These are phyloP conservation scores for Fusarium sp. DNA, from an alignment of 2,329 filamentous ascomycete species.

Conservation along the genomic window DNA sequence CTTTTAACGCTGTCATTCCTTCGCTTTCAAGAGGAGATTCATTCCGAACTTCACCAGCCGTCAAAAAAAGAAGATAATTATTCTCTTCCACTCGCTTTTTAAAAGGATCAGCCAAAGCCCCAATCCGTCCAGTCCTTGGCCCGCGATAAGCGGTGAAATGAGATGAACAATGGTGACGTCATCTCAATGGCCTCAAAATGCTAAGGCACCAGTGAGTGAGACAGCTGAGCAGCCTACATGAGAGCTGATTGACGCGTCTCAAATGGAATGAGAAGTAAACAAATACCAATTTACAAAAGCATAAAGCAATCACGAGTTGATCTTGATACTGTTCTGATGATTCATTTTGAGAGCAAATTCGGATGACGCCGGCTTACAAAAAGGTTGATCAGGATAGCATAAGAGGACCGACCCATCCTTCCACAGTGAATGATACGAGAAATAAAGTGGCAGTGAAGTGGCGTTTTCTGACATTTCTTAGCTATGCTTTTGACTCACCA, in stretches of 20 bases:
- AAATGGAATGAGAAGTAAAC: background rate
- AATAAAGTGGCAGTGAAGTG: background rate
- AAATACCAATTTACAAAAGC: background rate
- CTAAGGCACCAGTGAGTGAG: background rate
- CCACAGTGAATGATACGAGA: background rate
- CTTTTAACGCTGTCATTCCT: too few relatives aligned
- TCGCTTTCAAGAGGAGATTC: too few relatives aligned
- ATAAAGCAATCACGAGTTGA: background rate
- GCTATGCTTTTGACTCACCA: background rate
- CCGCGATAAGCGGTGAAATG: background rate
- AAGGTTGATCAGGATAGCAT: background rate
- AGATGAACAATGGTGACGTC: background rate
- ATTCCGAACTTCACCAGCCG: too few relatives aligned
- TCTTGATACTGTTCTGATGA: background rate
- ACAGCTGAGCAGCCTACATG: background rate
- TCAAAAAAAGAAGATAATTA: rapidly evolving
- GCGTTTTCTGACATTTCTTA: background rate
- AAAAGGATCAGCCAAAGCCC: background rate
- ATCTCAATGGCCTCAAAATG: background rate
- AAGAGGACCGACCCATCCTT: background rate
- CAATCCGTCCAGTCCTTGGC: background rate
- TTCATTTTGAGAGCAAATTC: background rate
- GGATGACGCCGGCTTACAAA: background rate
- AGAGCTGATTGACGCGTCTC: background rate
- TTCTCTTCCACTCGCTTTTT: too few relatives aligned